Percentiles rank a stretch among this genome's conserved stretches.
Evolutionary conservation across 2,329 filamentous ascomycete genomes (phyloP).

Genomic region (Camillea tinctor): DNA sequence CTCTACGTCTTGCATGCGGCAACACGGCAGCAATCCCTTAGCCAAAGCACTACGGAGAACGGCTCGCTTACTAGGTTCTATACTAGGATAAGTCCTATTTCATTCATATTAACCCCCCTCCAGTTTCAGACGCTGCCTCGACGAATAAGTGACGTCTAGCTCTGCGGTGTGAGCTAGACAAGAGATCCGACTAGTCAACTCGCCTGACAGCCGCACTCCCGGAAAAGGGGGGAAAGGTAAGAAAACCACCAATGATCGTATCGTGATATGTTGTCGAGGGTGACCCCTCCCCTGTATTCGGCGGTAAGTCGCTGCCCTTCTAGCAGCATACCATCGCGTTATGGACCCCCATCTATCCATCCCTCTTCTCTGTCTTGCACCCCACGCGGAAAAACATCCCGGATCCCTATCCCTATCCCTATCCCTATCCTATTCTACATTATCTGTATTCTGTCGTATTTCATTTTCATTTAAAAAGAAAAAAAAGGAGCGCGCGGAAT

Average conservation of each 20-base stretch:
- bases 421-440: not conserved
- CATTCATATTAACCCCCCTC: not conserved
- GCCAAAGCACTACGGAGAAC: not conserved
- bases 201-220: not conserved
- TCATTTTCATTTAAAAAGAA: not conserved
- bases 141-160: not conserved
- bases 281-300: not conserved
- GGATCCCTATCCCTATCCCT: not conserved
- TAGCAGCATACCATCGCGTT: not conserved
- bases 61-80: not conserved
- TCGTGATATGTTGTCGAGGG: not conserved
- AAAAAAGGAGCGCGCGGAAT: not conserved
- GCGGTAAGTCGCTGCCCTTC: not conserved
- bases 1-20: not conserved
- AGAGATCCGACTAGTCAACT: not conserved
- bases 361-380: not conserved
- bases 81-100: not conserved
- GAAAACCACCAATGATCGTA: not conserved
- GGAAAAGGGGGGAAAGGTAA: not conserved
- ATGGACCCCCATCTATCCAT: not conserved
- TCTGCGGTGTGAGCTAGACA: too few relatives aligned
- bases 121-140: not conserved
- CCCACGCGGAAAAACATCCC: not conserved
- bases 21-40: not conserved
- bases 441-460: not conserved